Evolutionary conservation across 2,329 filamentous ascomycete genomes (phyloP).

Genomic region (Arthroderma sp.): DNA sequence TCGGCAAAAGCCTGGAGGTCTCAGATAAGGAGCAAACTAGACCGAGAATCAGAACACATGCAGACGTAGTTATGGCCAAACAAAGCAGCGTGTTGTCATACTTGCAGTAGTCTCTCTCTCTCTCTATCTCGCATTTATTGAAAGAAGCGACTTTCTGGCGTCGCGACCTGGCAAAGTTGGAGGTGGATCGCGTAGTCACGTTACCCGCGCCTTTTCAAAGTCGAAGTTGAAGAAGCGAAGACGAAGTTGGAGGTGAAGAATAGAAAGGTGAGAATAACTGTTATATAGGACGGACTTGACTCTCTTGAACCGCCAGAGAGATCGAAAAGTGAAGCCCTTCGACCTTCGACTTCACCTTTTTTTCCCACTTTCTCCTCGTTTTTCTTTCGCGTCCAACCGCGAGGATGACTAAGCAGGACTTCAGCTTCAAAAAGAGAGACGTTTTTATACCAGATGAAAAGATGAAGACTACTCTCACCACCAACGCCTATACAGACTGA

Average conservation of each 20-base stretch:
- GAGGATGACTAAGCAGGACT: constrained; percentile 10
- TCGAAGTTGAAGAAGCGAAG: background rate
- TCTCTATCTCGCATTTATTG: background rate
- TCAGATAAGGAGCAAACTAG: background rate
- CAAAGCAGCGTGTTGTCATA: background rate
- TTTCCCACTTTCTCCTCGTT: background rate
- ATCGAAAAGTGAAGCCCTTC: background rate
- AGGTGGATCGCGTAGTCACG: constrained; percentile 15
- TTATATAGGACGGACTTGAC: background rate
- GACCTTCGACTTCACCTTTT: background rate
- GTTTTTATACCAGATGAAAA: background rate
- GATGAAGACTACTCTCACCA: background rate
- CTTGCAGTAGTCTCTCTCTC: background rate
- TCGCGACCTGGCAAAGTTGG: constrained; percentile 3
- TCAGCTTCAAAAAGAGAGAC: background rate
- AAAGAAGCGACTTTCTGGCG: background rate
- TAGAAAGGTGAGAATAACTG: constrained; percentile 13
- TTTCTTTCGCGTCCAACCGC: constrained; percentile 10
- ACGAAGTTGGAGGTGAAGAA: background rate
- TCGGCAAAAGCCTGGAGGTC: background rate
- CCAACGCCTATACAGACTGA: background rate
- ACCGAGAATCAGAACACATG: constrained; percentile 12
- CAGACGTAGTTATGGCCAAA: background rate
- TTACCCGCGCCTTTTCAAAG: constrained; percentile 8
- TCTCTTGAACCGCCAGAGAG: background rate